phyloP scores from a whole-genome alignment of 306 rosid genomes.

The Rosa chinensis region DNA sequence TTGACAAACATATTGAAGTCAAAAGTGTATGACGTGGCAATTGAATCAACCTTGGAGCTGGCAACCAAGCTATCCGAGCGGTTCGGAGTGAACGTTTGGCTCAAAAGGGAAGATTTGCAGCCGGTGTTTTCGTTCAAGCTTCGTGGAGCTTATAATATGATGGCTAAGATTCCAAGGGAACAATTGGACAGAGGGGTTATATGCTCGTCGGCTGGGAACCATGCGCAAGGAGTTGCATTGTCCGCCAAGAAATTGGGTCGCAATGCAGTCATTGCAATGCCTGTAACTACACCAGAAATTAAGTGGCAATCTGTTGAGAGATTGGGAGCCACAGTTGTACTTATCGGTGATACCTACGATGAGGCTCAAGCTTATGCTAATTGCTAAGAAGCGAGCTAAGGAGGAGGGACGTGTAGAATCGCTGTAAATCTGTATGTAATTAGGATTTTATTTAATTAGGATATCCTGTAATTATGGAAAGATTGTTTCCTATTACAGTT shows the following conservation, averaged over 20 bases:
- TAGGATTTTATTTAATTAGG: too few species aligned
- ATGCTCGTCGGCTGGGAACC: conserved; percentile 98
- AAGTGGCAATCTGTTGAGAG: conserved; percentile 93
- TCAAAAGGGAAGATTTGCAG: conserved; percentile 88
- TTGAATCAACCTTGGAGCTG: conserved; percentile 68
- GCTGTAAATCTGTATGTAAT: too few species aligned
- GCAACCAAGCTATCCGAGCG: conserved; percentile 75
- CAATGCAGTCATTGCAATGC: conserved; percentile 83
- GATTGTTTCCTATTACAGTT: too few species aligned
- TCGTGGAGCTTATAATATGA: conserved; percentile 97
- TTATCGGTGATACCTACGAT: conserved; percentile 85
- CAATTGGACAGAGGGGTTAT: conserved; percentile 78
- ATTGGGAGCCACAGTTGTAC: conserved; percentile 83
- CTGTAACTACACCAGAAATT: conserved; percentile 85
- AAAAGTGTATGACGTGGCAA: conserved; percentile 80
- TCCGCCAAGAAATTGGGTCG: conserved; percentile 77
- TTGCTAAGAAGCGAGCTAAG: conserved; percentile 65
- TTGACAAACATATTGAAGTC: conserved; percentile 78
- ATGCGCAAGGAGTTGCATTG: conserved; percentile 97
- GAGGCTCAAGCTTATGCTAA: conserved; percentile 94
- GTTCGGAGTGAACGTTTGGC: conserved; percentile 71
- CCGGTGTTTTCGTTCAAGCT: conserved; percentile 98
- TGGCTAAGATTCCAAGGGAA: conserved; percentile 75
- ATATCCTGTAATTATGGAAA: too few species aligned
- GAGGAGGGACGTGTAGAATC: conserved; percentile 87